A percentile compares a stretch with the other conserved stretches of the same genome.
These are phyloP conservation scores for Dactylonectria estremocensis DNA, from an alignment of 2,329 filamentous ascomycete species.

Conservation along the genomic window DNA sequence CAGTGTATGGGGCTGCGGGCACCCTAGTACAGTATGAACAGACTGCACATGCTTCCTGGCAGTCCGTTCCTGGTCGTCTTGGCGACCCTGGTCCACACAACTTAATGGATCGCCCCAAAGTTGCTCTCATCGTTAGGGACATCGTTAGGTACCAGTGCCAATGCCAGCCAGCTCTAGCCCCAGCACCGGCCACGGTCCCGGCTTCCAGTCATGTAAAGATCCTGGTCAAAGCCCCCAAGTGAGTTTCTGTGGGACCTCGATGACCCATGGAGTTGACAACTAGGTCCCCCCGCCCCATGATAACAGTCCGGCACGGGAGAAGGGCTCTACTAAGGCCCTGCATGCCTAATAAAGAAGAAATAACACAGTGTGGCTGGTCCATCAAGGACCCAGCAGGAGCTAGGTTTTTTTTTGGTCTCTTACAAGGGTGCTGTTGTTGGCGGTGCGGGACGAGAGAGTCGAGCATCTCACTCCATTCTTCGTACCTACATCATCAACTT, in stretches of 20 bases:
- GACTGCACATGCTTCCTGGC: slow-evolving; percentile 25
- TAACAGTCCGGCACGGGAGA: slow-evolving; percentile 43
- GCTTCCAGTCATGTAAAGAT: slow-evolving; percentile 41
- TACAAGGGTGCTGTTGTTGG: slow-evolving; percentile 41
- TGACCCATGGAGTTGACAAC: slow-evolving; percentile 31
- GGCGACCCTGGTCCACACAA: slow-evolving; percentile 41
- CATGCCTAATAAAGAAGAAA: slow-evolving; percentile 44
- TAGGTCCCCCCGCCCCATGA: slow-evolving; percentile 42
- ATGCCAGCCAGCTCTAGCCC: slow-evolving; percentile 41
- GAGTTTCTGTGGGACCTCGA: slow-evolving; percentile 38
- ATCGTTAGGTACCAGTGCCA: slow-evolving; percentile 31
- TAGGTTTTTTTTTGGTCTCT: slow-evolving; percentile 37
- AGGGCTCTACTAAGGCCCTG: slow-evolving; percentile 36
- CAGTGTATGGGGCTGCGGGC: slow-evolving; percentile 32
- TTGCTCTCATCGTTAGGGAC: slow-evolving; percentile 37
- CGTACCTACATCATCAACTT: slow-evolving; percentile 42
- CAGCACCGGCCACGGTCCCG: slow-evolving; percentile 36
- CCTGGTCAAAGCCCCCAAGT: slow-evolving; percentile 21
- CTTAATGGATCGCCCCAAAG: slow-evolving; percentile 40
- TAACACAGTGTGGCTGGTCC: slow-evolving; percentile 46
- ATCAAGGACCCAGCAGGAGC: slow-evolving; percentile 41
- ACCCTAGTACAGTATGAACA: slow-evolving; percentile 26
- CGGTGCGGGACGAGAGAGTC: slow-evolving; percentile 37
- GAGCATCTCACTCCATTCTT: slow-evolving; percentile 35
- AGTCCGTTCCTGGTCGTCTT: slow-evolving; percentile 39